A percentile compares a stretch with the other conserved stretches of the same genome.
phyloP scores from a whole-genome alignment of 2,329 filamentous ascomycete genomes.

The Chrysoporthe deuterocubensis region DNA sequence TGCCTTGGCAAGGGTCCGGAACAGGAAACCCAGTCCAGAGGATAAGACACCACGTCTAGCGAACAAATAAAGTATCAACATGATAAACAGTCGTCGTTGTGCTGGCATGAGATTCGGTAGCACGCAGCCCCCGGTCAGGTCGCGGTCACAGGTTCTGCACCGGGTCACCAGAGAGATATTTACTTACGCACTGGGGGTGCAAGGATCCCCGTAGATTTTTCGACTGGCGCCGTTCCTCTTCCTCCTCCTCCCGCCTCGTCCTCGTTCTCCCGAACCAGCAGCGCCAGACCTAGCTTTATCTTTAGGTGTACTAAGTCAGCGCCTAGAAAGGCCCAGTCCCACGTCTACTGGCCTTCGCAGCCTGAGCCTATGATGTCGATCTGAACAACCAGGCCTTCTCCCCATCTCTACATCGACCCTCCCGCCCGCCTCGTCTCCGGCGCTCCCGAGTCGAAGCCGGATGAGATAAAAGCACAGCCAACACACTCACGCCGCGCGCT shows the following conservation, averaged over 20 bases:
- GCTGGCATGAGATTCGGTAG: neutral
- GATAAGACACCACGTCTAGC: neutral
- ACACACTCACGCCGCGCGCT: neutral
- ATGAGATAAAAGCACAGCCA: neutral
- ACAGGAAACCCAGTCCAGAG: neutral
- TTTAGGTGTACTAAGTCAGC: neutral
- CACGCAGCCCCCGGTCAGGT: neutral
- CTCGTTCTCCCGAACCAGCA: neutral
- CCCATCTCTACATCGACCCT: neutral
- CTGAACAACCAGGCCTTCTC: neutral
- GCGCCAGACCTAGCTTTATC: neutral
- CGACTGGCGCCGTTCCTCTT: neutral
- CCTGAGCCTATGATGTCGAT: neutral
- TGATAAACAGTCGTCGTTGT: neutral
- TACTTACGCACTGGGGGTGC: neutral
- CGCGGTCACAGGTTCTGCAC: neutral
- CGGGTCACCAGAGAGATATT: neutral
- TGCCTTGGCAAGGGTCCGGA: neutral
- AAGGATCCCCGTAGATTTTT: conserved; percentile 6
- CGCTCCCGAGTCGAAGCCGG: neutral
- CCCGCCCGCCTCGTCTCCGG: neutral
- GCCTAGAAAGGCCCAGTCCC: neutral
- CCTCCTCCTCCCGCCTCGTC: neutral
- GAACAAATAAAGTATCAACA: neutral
- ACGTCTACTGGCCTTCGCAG: neutral